Evolutionary conservation across 768 basidiomycete genomes (phyloP), one percentile per base, ranked within the genome.

Genomic region (Tylopilus plumbeoviolaceoides): DNA sequence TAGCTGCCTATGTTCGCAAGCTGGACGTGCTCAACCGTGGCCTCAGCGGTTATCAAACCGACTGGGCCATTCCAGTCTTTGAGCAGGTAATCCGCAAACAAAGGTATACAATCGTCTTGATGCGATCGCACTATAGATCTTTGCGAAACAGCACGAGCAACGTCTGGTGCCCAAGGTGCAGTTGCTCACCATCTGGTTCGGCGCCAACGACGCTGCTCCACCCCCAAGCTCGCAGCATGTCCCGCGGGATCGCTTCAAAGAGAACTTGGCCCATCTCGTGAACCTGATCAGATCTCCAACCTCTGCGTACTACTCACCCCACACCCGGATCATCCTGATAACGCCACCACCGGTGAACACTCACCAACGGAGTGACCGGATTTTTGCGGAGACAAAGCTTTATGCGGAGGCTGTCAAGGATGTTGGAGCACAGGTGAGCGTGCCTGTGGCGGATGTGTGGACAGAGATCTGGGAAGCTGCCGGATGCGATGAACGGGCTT

Each of bases 1-100:
- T 56, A 92, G 91, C 87, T 65, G 77, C 75, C 1, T 95, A 95
- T 67, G 78, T 78, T 40, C 76, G 94, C 56, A 90, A 84, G 67
- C 69, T 93, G 30, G 94, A 97, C 63, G 83, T 97, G 18, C 58
- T 95, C 56, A 95, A 95, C 64, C 83, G 93, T 44, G 94, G 94
- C 1, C 74, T 85, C 27, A 77, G 81, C 28, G 92, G 92, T 3
- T 97, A 95, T 70, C 94, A 89, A 63, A 87, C 91, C 1, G 83
- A 86, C 31, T 95, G 92, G 93, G 85, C 77, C 7, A 71, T 93
- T 35, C 88, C 89, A 4, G 78, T 91, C 27, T 80, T 95, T 51
- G 78, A 89, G 61, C 83, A 87, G 77, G 89, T 85, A 55, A 56
- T 43, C 47, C 18, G 12, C 6, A 8, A 25, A 44, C 23, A 12